Conservation (phyloP, 305 asterid species). For the Fraxinus velutina region DNA sequence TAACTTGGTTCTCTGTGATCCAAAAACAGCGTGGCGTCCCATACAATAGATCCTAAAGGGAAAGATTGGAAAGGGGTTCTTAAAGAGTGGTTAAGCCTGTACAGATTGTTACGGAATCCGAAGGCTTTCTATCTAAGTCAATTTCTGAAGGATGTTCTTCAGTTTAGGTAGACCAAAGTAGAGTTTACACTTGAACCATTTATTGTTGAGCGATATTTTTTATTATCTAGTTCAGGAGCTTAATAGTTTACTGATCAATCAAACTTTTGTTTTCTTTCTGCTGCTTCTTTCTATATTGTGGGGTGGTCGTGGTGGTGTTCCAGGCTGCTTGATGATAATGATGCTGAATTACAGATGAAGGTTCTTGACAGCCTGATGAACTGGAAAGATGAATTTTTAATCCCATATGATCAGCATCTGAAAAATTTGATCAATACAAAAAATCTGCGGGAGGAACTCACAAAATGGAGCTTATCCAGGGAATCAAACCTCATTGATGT, state of each 20-base stretch:
- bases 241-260: constrained; percentile 8
- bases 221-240: neutral
- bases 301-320: constrained; percentile 28
- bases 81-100: constrained; percentile 79
- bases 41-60: constrained; percentile 43
- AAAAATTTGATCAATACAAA: constrained; percentile 63
- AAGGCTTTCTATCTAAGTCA: constrained; percentile 54
- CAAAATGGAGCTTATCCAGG: constrained; percentile 84
- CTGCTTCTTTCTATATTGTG: neutral
- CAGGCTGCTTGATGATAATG: constrained; percentile 90
- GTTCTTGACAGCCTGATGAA: constrained; percentile 89
- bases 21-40: constrained; percentile 51
- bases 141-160: constrained; percentile 65
- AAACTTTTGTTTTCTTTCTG: neutral
- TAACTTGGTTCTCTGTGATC: constrained; percentile 24
- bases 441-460: constrained; percentile 75
- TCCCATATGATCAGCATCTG: constrained; percentile 71
- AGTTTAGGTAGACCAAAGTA: constrained; percentile 56
- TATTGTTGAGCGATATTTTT: neutral
- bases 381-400: constrained; percentile 81
- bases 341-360: constrained; percentile 74
- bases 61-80: constrained; percentile 76
- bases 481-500: constrained; percentile 55
- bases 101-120: constrained; percentile 65
- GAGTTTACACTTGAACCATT: constrained; percentile 5